These are phyloP conservation scores for Rutstroemia sp. DNA, from an alignment of 2,329 filamentous ascomycete species.

Conservation along the genomic window DNA sequence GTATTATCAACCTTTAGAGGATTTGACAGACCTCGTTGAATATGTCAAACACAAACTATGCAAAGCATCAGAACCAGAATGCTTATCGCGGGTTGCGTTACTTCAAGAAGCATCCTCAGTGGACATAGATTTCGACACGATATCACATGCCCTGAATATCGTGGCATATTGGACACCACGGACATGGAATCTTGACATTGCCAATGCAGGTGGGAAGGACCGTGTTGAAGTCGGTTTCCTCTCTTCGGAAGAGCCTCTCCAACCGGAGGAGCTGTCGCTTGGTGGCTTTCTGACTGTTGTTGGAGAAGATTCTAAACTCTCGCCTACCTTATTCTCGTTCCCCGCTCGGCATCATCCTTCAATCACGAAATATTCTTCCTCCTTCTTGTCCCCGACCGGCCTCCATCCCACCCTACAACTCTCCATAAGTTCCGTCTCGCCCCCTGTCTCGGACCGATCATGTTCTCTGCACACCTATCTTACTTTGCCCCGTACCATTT, in stretches of 20 bases:
- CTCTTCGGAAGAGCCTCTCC: slow-evolving; percentile 53
- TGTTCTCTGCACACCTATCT: slow-evolving; percentile 76
- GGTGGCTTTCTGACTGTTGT: slow-evolving; percentile 73
- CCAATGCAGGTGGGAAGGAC: slow-evolving; percentile 31
- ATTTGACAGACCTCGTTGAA: slow-evolving; percentile 45
- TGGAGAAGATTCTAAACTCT: slow-evolving; percentile 64
- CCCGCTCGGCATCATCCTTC: slow-evolving; percentile 66
- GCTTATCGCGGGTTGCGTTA: slow-evolving; percentile 39
- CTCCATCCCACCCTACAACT: slow-evolving; percentile 77
- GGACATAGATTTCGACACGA: slow-evolving; percentile 71
- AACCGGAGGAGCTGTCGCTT: slow-evolving; percentile 68
- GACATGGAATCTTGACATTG: slow-evolving; percentile 21
- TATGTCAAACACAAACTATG: slow-evolving; percentile 50
- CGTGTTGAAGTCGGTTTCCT: slow-evolving; percentile 78
- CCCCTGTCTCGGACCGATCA: slow-evolving; percentile 42
- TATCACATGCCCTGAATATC: slow-evolving; percentile 56
- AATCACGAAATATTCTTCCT: slow-evolving; percentile 49
- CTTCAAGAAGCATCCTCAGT: slow-evolving; percentile 53
- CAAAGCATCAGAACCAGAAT: slow-evolving; percentile 36
- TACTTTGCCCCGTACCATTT: slow-evolving; percentile 73
- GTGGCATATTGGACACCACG: slow-evolving; percentile 54
- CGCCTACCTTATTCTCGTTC: slow-evolving; percentile 75
- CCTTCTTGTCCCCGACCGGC: slow-evolving; percentile 65
- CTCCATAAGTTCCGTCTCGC: slow-evolving; percentile 45
- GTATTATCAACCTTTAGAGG: slow-evolving; percentile 60